Conservation (phyloP, 768 basidiomycete genomes). For the Kwoniella sp. region DNA sequence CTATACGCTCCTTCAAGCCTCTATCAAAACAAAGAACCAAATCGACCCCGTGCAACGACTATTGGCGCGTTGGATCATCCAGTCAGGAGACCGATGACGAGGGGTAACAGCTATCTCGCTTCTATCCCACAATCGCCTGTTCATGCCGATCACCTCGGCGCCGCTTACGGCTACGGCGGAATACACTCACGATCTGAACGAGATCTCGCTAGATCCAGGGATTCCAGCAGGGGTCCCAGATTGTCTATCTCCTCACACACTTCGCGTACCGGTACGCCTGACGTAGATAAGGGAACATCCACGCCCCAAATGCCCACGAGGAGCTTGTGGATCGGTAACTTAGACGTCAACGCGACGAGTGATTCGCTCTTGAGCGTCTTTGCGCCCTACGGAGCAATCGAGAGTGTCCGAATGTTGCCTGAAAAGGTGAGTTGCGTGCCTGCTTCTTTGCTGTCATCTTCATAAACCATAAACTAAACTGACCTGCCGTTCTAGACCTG, state of each 20-base stretch:
- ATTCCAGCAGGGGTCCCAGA: slow-evolving; percentile 39
- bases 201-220: slow-evolving; percentile 19
- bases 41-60: slow-evolving; percentile 54
- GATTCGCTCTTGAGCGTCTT: slow-evolving; percentile 95
- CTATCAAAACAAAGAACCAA: slow-evolving; percentile 28
- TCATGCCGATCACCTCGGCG: slow-evolving; percentile 19
- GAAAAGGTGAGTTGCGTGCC: slow-evolving; percentile 74
- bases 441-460: not conserved
- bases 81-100: slow-evolving; percentile 17
- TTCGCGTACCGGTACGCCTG: slow-evolving; percentile 49
- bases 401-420: slow-evolving; percentile 87
- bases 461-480: no score
- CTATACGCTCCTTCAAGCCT: slow-evolving; percentile 10
- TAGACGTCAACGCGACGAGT: slow-evolving; percentile 90
- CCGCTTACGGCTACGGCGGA: slow-evolving; percentile 30
- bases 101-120: slow-evolving; percentile 30
- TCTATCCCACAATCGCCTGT: slow-evolving; percentile 47
- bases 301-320: slow-evolving; percentile 81
- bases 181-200: slow-evolving; percentile 20
- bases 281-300: slow-evolving; percentile 37
- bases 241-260: slow-evolving; percentile 43
- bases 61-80: slow-evolving; percentile 52
- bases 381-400: slow-evolving; percentile 94
- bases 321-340: slow-evolving; percentile 96
- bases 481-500: slow-evolving; percentile 69